Base-by-base conservation (phyloP, 495 filamentous ascomycete genomes). In the Entonaema liquescens region DNA sequence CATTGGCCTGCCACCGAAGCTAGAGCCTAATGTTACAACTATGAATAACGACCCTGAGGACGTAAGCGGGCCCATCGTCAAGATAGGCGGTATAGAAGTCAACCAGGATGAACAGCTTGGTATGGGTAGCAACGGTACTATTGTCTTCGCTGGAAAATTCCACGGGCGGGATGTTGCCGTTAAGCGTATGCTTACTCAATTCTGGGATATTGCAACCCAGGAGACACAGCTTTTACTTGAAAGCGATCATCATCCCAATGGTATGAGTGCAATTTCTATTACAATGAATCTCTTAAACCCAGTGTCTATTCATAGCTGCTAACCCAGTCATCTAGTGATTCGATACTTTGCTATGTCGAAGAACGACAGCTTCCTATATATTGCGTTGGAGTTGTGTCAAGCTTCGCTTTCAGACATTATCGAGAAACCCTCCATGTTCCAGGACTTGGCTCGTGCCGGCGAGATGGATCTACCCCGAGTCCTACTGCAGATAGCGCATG, bases 111-210 rank as follows among this genome's bases (percentile, higher is more conserved):
- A 86, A 62, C 89, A 93, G 40, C 85, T 95, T 29, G 92, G 92
- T 7, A 91, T 83, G 65, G 93, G 93, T 13, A 94, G 92, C 74
- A 92, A 94, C 75, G 93, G 93, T 23, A 97, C 93, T 15, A 87
- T 94, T 44, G 93, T 97, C 7, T 95, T 92, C 76, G 86, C 88
- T 15, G 93, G 93, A n/a, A 89, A 85, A 23, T 97, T 93, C 74
- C 93, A 97, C 74, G 93, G 94, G 21, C 90, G 94, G 69, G 91
- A 93, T 49, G 96, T 99, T 19, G 95, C 95, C 1, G 93, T 99
- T 33, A 99, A 99, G 82, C 88, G 95, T 23, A 98, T 99, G 93
- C 84, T 98, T 54, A 91, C 93, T 40, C 91, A 95, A 65, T 97
- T 97, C 77, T 97, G 92, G 78, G 95, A 97, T 60, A 93, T 99